phyloP scores from a whole-genome alignment of 2,329 filamentous ascomycete genomes.

The Zymoseptoria crescenta region DNA sequence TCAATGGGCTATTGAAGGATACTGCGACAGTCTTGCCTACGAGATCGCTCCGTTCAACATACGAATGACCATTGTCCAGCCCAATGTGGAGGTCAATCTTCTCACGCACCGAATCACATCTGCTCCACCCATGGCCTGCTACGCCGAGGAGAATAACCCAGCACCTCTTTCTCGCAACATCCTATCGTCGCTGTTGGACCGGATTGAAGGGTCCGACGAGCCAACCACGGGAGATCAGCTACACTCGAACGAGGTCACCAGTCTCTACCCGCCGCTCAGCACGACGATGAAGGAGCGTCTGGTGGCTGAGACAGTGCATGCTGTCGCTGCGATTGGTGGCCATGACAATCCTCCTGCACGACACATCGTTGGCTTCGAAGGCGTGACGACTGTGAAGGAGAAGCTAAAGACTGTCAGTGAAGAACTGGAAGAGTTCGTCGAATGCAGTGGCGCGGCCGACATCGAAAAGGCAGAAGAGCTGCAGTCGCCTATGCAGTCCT shows the following conservation, averaged over 20 bases:
- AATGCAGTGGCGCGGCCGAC: conserved; percentile 79
- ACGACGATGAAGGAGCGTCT: conserved; percentile 61
- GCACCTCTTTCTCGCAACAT: conserved; percentile 80
- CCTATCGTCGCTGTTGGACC: conserved; percentile 68
- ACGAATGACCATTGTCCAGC: conserved; percentile 91
- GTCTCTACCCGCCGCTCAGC: conserved; percentile 67
- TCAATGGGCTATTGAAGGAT: conserved; percentile 91
- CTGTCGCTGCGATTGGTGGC: conserved; percentile 82
- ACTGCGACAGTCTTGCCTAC: conserved; percentile 88
- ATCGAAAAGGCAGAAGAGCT: conserved; percentile 37
- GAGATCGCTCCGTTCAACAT: conserved; percentile 94
- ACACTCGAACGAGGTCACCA: conserved; percentile 47
- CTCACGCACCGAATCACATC: conserved; percentile 82
- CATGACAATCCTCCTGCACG: conserved; percentile 92
- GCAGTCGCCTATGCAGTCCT: neutral
- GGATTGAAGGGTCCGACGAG: conserved; percentile 43
- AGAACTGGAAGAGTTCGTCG: conserved; percentile 92
- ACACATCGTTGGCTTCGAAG: conserved; percentile 89
- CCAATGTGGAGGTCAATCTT: conserved; percentile 83
- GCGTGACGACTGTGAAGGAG: conserved; percentile 80
- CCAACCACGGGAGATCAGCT: conserved; percentile 39
- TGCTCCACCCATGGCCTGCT: conserved; percentile 66
- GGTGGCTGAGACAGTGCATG: conserved; percentile 83
- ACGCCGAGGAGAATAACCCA: conserved; percentile 60
- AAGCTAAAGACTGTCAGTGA: conserved; percentile 95